These are phyloP conservation scores for Solanum commersonii DNA, from an alignment of 257 asterid species.

Conservation along the genomic window DNA sequence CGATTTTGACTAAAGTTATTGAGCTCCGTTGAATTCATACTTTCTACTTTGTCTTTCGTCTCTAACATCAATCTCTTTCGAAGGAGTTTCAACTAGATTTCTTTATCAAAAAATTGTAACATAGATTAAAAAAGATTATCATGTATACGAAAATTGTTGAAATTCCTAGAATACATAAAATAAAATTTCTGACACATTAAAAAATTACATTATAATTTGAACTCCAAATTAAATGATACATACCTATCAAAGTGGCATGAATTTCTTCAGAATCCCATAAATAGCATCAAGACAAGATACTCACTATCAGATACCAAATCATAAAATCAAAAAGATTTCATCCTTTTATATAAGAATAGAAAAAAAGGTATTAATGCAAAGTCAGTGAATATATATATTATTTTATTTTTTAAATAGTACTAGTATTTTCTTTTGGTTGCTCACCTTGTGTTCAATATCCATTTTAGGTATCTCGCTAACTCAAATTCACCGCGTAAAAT, in stretches of 20 bases:
- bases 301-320: background rate
- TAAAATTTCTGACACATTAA: background rate
- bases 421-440: background rate
- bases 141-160: background rate
- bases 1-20: background rate
- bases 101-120: accelerated
- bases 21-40: background rate
- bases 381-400: background rate
- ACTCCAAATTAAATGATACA: background rate
- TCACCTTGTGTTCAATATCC: accelerated
- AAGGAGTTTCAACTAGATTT: background rate
- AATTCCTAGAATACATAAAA: background rate
- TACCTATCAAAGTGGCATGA: background rate
- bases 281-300: background rate
- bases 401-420: no score
- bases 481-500: background rate
- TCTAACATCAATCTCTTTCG: background rate
- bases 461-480: background rate
- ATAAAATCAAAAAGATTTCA: background rate
- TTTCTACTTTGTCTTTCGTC: background rate
- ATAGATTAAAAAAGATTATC: background rate
- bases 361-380: background rate
- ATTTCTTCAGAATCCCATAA: background rate
- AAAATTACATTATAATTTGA: background rate
- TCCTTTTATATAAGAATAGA: background rate